Conservation (phyloP, 768 basidiomycete species). For the Sarcomyxa edulis region DNA sequence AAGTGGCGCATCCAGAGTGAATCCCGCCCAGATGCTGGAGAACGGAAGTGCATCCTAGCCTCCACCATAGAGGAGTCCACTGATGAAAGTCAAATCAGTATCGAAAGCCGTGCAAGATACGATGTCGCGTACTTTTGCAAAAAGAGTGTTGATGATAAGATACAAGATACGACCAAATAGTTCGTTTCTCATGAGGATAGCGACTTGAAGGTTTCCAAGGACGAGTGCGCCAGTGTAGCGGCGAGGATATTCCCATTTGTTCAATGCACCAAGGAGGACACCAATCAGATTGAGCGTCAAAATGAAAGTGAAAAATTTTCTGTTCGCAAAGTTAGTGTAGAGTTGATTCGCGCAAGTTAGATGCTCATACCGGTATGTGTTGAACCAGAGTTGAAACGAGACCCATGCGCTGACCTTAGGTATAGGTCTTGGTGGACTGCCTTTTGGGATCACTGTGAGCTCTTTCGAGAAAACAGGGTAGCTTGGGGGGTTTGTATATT, state of each 20-base stretch:
- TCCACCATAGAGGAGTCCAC: conserved; percentile 58
- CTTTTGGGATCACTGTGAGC: too few relatives aligned
- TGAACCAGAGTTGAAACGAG: conserved; percentile 66
- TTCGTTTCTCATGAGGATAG: conserved; percentile 77
- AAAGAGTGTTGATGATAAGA: conserved; percentile 60
- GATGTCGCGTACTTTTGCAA: conserved; percentile 43
- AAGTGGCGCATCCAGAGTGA: conserved; percentile 77
- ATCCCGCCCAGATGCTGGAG: conserved; percentile 80
- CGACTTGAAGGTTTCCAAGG: conserved; percentile 64
- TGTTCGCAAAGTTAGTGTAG: conserved; percentile 15
- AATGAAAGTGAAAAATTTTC: conserved; percentile 68
- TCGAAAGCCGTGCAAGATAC: background rate
- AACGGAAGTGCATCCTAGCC: conserved; percentile 67
- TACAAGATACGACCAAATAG: conserved; percentile 74
- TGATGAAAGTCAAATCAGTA: background rate
- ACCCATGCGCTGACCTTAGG: too few relatives aligned
- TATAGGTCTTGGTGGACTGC: too few relatives aligned
- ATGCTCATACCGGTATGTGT: conserved; percentile 58
- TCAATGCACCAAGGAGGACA: conserved; percentile 52
- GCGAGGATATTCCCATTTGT: conserved; percentile 65
- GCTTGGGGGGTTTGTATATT: too few relatives aligned
- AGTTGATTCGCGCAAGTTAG: background rate
- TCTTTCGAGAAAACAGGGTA: too few relatives aligned
- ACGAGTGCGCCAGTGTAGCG: conserved; percentile 68
- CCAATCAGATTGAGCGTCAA: conserved; percentile 56